Conservation (phyloP, 345 rosid genomes). For the Eucalyptus cloeziana region DNA sequence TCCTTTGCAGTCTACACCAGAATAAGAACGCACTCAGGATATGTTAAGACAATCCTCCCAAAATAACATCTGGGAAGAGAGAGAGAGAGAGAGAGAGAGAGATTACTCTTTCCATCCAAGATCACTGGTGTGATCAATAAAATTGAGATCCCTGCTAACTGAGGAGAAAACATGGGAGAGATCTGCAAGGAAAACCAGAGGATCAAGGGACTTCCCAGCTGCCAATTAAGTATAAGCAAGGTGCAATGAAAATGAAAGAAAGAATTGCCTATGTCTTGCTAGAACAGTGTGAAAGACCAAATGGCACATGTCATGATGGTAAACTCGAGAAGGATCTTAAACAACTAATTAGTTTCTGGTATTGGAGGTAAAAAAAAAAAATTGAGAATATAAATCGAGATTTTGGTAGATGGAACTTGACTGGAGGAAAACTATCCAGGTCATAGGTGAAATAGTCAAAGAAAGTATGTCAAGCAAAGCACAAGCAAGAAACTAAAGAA, state of each 20-base stretch:
- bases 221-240: neutral
- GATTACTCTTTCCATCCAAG: slow-evolving; percentile 99
- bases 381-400: neutral
- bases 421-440: neutral
- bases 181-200: slow-evolving; percentile 37
- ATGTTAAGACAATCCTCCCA: neutral
- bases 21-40: neutral
- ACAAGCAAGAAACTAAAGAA: neutral
- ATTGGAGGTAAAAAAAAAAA: neutral
- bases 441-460: neutral
- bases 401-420: neutral
- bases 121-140: slow-evolving; percentile 90
- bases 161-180: slow-evolving; percentile 76
- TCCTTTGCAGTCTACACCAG: slow-evolving; percentile 55
- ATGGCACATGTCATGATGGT: neutral
- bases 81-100: neutral
- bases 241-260: neutral
- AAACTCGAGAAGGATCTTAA: neutral
- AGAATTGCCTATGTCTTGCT: neutral
- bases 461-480: neutral
- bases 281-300: neutral
- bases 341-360: neutral
- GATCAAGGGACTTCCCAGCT: neutral
- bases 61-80: neutral
- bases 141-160: slow-evolving; percentile 70